phyloP scores from a whole-genome alignment of 495 filamentous ascomycete species.

The Lasiosphaeria miniovina region DNA sequence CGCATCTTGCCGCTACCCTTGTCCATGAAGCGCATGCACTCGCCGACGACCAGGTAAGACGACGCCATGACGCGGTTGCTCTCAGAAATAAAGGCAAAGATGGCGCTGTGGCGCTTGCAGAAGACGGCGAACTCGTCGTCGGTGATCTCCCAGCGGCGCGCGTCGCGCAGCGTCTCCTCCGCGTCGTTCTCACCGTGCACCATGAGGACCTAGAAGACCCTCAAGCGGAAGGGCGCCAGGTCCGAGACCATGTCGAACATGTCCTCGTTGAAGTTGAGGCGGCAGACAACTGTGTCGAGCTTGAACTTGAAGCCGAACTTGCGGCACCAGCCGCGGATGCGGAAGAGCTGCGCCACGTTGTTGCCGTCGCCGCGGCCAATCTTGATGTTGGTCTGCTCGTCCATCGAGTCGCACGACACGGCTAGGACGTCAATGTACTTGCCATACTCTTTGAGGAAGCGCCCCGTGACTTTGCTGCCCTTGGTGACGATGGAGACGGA shows the following conservation, averaged over 20 bases:
- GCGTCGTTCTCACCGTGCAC: conserved; percentile 56
- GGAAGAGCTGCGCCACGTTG: conserved; percentile 43
- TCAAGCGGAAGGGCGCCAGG: conserved; percentile 56
- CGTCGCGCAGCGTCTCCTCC: conserved; percentile 43
- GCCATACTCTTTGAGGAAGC: conserved; percentile 39
- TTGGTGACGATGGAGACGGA: conserved; percentile 22
- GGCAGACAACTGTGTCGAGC: conserved; percentile 56
- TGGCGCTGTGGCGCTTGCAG: conserved; percentile 45
- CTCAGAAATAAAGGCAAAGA: conserved; percentile 47
- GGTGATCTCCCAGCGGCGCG: conserved; percentile 45
- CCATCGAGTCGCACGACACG: conserved; percentile 58
- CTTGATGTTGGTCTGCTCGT: conserved; percentile 48
- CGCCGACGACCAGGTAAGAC: conserved; percentile 53
- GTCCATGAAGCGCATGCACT: conserved; percentile 55
- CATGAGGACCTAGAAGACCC: conserved; percentile 56
- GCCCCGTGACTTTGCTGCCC: conserved; percentile 14
- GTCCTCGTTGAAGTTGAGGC: conserved; percentile 51
- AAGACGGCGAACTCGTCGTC: conserved; percentile 48
- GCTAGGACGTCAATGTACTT: conserved; percentile 52
- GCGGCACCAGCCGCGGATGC: conserved; percentile 47
- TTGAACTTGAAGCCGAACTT: conserved; percentile 57
- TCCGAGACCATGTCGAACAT: conserved; percentile 45
- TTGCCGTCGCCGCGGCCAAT: conserved; percentile 51
- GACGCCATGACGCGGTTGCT: conserved; percentile 52
- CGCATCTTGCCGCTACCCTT: too few relatives aligned